phyloP scores from a whole-genome alignment of 768 basidiomycete genomes.

The Suillus subluteus region DNA sequence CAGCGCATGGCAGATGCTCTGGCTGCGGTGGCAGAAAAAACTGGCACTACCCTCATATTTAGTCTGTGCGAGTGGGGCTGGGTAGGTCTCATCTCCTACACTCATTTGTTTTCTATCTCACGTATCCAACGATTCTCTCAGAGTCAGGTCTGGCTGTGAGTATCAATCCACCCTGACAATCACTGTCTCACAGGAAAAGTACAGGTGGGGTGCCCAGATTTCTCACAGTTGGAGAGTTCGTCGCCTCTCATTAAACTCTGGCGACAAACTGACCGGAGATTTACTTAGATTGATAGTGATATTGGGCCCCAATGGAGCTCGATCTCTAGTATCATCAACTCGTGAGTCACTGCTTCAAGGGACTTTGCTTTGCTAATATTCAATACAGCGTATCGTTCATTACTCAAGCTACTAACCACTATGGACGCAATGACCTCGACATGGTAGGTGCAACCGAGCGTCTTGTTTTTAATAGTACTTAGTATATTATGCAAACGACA shows the following conservation, averaged over 20 bases:
- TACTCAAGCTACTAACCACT: conserved; percentile 63
- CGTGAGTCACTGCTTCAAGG: conserved; percentile 35
- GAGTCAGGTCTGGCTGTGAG: conserved; percentile 68
- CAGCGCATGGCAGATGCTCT: conserved; percentile 64
- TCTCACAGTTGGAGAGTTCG: conserved; percentile 49
- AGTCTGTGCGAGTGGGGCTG: conserved; percentile 72
- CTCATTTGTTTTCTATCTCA: background rate
- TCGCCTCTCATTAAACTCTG: background rate
- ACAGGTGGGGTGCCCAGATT: conserved; percentile 39
- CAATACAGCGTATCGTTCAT: conserved; percentile 60
- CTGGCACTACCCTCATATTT: conserved; percentile 58
- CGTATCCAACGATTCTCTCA: conserved; percentile 22
- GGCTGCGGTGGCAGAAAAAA: conserved; percentile 42
- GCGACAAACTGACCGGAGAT: background rate
- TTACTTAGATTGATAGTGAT: conserved; percentile 20
- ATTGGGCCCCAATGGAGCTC: conserved; percentile 50
- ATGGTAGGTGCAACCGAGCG: conserved; percentile 45
- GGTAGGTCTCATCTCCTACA: conserved; percentile 39
- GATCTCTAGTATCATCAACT: conserved; percentile 56
- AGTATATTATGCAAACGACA: conserved; percentile 23
- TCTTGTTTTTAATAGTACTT: background rate
- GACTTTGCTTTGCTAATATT: conserved; percentile 2
- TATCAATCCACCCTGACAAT: conserved; percentile 21
- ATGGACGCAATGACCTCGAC: conserved; percentile 68
- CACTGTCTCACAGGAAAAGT: background rate